Evolutionary conservation across 345 rosid species (phyloP).

Genomic region (Corymbia maculata): DNA sequence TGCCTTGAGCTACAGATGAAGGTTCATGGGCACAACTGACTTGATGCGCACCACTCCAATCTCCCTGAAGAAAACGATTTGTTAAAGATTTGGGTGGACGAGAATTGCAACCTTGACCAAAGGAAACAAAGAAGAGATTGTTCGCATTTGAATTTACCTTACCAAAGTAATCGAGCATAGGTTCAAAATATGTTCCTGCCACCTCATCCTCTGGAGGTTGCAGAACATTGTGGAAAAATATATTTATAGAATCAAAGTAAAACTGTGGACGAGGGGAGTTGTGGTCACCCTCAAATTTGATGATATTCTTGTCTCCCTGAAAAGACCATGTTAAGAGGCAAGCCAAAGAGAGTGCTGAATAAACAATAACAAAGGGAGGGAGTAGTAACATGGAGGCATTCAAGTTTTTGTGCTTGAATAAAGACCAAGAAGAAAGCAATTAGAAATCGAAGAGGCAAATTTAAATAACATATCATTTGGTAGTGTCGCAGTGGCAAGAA

Average conservation of each 20-base stretch:
- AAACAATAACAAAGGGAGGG: background rate
- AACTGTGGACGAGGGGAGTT: constrained; percentile 95
- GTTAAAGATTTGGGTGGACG: background rate
- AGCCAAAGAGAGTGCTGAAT: background rate
- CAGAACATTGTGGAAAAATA: constrained; percentile 91
- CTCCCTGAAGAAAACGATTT: constrained; percentile 40
- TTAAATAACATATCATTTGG: background rate
- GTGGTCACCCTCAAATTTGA: constrained; percentile 98
- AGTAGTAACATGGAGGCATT: background rate
- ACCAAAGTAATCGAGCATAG: constrained; percentile 58
- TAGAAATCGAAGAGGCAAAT: background rate
- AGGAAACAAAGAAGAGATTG: background rate
- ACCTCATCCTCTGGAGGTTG: constrained; percentile 86
- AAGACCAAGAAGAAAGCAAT: background rate
- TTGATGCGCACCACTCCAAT: constrained; percentile 47
- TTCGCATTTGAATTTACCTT: constrained; percentile 47
- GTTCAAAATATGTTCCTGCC: constrained; percentile 42
- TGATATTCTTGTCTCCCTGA: constrained; percentile 97
- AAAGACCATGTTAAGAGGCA: background rate
- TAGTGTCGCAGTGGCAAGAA: background rate
- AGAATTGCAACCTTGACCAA: background rate
- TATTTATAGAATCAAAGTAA: constrained; percentile 90
- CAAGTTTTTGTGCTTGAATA: background rate
- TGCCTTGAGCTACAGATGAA: constrained; percentile 38
- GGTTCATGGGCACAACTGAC: constrained; percentile 36